Base-by-base conservation (phyloP, 1,284 basidiomycete genomes). In the Trichosporon coremiiforme region DNA sequence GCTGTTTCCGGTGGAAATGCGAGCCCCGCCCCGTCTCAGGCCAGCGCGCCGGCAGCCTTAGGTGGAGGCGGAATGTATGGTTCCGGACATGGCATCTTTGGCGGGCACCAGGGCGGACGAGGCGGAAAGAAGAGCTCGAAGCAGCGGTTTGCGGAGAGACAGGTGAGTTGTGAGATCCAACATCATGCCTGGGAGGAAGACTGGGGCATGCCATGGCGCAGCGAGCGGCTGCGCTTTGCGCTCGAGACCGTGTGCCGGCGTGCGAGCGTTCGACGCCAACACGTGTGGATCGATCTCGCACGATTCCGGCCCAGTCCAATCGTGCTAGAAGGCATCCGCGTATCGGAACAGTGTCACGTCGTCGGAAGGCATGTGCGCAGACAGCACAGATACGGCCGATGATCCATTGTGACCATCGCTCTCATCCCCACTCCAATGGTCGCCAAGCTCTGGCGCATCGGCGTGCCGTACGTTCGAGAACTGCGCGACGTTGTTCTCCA, bases 111-210 rank as follows among this genome's bases (percentile, higher is more conserved):
- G 67, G 41, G 31, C 10, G 35, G 45, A 9, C 35, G 66, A 20
- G 67, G 71, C 31, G 72, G 72, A n/a, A 88, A 90, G 79, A 89
- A 89, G 79, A 85, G 88, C 53, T 93, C 89, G 80, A 85, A 86
- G 76, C 84, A 85, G 73, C 87, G 92, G 60, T 92, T 91, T 82
- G 87, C 88, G 74, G 93, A 92, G 66, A 86, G 94, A 66, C 90
- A 92, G 88, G 92, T 91, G 75, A 75, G 87, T 77, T 15, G 57
- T 1, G 57, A 62, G 57, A n/a, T 62, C 17, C 13, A 13, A 38
- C 3, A 38, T n/a, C 29, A 35, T 17, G 35, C 29, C 6, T 55
- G 53, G 25, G 29, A 10, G 17, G 17, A 33, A 31, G 31, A 33
- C 17, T 33, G 57, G 57, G 29, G 57, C 31, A 35, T 35, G 33